phyloP scores from a whole-genome alignment of 73 alveolate species.

The Uronychia setigera region DNA sequence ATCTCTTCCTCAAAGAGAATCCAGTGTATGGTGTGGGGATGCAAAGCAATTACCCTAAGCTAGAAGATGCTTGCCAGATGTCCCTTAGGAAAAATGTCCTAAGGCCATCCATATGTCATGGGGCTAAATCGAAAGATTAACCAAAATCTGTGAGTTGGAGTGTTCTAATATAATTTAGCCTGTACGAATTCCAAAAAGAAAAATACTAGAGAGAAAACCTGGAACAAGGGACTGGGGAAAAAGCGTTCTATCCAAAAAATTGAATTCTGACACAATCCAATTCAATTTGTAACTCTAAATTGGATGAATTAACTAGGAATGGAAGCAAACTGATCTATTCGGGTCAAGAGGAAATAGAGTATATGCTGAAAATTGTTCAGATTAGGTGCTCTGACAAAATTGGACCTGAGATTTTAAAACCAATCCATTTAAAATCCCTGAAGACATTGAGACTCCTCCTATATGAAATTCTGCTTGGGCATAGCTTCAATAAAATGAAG shows the following conservation, averaged over 20 bases:
- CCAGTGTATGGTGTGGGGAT: not conserved
- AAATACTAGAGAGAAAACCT: not conserved
- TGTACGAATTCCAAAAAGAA: not conserved
- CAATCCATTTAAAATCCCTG: not conserved
- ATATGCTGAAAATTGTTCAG: not conserved
- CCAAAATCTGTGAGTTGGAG: not conserved
- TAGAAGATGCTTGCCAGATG: not conserved
- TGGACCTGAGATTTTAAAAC: not conserved
- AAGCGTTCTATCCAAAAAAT: not conserved
- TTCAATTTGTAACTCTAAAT: not conserved
- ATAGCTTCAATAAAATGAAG: not conserved
- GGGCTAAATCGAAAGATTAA: not conserved
- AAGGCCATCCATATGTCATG: not conserved
- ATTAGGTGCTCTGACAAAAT: not conserved
- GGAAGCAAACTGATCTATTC: not conserved
- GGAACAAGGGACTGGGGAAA: slow-evolving; percentile 1
- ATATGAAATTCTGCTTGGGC: not conserved
- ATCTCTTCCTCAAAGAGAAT: not conserved
- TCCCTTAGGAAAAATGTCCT: not conserved
- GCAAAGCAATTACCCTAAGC: not conserved
- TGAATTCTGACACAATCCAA: not conserved
- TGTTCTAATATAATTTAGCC: not conserved
- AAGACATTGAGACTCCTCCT: not conserved
- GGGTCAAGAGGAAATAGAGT: not conserved
- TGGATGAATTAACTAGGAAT: not conserved